Percentiles rank a stretch among this genome's conserved stretches.
Evolutionary conservation across 129 eudicot species (phyloP).

Genomic region (Oenanthe sinensis): DNA sequence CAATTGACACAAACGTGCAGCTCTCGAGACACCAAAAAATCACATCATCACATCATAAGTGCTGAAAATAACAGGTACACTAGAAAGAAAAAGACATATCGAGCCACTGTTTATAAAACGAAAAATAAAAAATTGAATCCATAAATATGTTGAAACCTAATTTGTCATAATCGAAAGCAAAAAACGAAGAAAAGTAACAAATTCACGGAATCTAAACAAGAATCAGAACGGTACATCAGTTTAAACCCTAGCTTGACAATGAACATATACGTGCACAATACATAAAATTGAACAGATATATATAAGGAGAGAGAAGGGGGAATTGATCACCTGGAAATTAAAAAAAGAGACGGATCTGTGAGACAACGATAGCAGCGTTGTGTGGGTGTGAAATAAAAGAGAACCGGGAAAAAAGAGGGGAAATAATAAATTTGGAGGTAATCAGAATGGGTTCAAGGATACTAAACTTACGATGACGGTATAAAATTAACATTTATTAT

Average conservation of each 20-base stretch:
- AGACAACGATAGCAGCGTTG: not conserved
- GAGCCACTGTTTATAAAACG: no score
- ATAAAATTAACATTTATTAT: no score
- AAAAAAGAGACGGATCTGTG: not conserved
- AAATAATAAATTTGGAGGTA: no score
- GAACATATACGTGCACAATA: not conserved
- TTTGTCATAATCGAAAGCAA: not conserved
- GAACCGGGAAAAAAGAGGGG: no score
- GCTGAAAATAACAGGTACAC: no score
- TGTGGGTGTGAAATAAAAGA: not conserved
- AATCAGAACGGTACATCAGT: not conserved
- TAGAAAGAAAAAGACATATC: not conserved
- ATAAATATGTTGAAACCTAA: not conserved
- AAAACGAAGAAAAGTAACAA: not conserved
- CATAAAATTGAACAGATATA: not conserved
- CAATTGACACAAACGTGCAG: not conserved
- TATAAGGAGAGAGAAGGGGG: not conserved
- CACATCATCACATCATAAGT: not conserved
- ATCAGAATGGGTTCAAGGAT: no score
- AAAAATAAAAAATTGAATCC: no score
- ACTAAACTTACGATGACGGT: no score
- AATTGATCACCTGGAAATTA: not conserved
- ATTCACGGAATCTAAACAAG: not conserved
- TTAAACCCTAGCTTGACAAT: not conserved
- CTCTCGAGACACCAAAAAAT: not conserved